Conservation (phyloP, 2,329 filamentous ascomycete genomes). For the Penicillium occitanis region DNA sequence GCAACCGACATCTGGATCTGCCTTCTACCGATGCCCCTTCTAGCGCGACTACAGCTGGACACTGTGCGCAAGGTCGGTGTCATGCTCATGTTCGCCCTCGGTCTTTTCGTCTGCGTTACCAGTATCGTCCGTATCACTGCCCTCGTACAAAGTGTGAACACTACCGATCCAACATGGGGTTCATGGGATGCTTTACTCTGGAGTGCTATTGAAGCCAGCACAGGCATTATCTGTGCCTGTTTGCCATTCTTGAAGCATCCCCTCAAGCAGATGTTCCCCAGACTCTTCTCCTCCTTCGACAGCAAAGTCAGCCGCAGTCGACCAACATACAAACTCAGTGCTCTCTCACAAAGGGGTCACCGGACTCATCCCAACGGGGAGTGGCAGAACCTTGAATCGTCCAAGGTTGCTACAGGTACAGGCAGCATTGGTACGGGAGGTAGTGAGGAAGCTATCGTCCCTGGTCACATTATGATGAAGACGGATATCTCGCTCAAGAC, state of each 20-base stretch:
- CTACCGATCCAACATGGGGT: conserved; percentile 23
- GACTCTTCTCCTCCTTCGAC: conserved; percentile 24
- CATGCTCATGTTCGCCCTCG: conserved; percentile 51
- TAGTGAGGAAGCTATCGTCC: conserved; percentile 21
- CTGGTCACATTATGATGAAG: conserved; percentile 24
- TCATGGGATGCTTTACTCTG: conserved; percentile 25
- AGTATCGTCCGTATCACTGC: conserved; percentile 49
- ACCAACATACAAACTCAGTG: conserved; percentile 21
- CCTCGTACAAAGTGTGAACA: conserved; percentile 20
- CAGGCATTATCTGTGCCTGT: conserved; percentile 28
- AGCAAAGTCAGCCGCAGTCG: conserved; percentile 19
- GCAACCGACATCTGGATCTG: conserved; percentile 46
- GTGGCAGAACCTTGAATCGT: conserved; percentile 8
- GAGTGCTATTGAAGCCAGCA: conserved; percentile 28
- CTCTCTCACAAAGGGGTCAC: conserved; percentile 16
- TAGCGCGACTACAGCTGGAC: conserved; percentile 48
- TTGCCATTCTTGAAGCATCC: conserved; percentile 28
- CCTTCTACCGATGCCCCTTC: conserved; percentile 50
- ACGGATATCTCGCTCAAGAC: conserved; percentile 21
- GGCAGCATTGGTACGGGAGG: conserved; percentile 8
- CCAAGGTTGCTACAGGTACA: conserved; percentile 3
- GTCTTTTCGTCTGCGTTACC: conserved; percentile 54
- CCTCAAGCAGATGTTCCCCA: conserved; percentile 24
- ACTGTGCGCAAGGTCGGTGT: conserved; percentile 49
- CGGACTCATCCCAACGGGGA: conserved; percentile 7